phyloP scores from a whole-genome alignment of 306 rosid genomes.

The Geum urbanum region DNA sequence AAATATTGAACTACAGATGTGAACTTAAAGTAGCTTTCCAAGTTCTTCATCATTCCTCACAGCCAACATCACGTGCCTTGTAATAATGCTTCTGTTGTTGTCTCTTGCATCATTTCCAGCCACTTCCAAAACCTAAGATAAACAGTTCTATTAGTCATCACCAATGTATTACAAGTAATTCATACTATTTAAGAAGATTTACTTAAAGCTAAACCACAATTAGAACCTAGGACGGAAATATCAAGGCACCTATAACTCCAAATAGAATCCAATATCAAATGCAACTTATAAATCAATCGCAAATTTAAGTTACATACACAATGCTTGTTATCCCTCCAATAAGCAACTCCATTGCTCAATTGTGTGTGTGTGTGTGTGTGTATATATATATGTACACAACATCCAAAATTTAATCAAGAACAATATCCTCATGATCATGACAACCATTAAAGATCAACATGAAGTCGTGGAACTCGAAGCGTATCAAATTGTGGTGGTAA shows the following conservation, averaged over 20 bases:
- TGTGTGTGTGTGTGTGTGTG: too few species aligned
- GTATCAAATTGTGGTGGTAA: too few species aligned
- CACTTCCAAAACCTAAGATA: constrained; percentile 45
- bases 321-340: too few species aligned
- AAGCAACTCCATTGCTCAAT: too few species aligned
- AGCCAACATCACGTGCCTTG: constrained; percentile 44
- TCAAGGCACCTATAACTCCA: not conserved
- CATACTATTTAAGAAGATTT: not conserved
- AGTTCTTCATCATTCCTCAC: constrained; percentile 55
- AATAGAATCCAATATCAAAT: not conserved
- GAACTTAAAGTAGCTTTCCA: constrained; percentile 42
- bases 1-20: too few species aligned
- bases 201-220: not conserved
- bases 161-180: not conserved
- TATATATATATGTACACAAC: too few species aligned
- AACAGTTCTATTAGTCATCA: not conserved
- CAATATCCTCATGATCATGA: too few species aligned
- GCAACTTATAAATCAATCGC: too few species aligned
- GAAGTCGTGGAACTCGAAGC: too few species aligned
- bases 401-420: too few species aligned
- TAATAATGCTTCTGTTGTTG: constrained; percentile 45
- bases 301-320: not conserved
- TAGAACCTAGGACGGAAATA: not conserved
- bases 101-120: constrained; percentile 58
- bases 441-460: too few species aligned